Base-by-base conservation (phyloP, 2,329 filamentous ascomycete species). In the Ophiocordyceps robertsii region DNA sequence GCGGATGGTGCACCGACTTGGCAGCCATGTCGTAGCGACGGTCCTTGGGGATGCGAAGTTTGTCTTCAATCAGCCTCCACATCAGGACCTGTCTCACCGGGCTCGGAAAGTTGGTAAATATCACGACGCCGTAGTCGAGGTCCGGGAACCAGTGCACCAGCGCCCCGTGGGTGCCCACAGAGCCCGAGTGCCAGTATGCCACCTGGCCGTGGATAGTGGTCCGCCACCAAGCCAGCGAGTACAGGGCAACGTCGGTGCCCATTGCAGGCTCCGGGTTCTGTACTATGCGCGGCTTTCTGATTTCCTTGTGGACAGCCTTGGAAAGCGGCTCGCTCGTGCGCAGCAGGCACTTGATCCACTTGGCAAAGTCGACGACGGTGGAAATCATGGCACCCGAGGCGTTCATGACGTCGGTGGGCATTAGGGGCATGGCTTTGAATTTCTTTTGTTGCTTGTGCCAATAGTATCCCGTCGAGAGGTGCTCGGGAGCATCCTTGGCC, bases 301-400 rank as follows among this genome's bases (percentile, higher is more conserved):
- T 51, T 14, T 60, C 57, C 8, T 44, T 31, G 41, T 60, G 57
- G 3, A 51, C 52, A 0, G 39, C 46, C 10, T 47, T 27, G 2
- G 56, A 55, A 8, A 60, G 49, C 2, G 56, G 56, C 7, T 31
- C 42, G 0, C 40, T 31, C 41, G 53, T 37, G 10, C 60, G 51
- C 27, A 77, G 55, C 21, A 75, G 57, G 17, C 66, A 69, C 30
- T 58, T 57, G 4, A 75, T 49, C 73, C 73, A 79, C 49, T 64
- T 66, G 3, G 62, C 52, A 51, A 71, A 75, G 55, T 76, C 72
- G 12, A 60, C 43, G 2, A 70, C 69, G 37, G 63, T 70, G 21
- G 65, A 68, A 17, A 75, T 56, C 40, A 65, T 53, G 29, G 55
- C 59, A 0, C 66, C 67, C 1, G 66, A 64, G 12, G 65, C 66